Percentiles rank a stretch among this genome's conserved stretches.
phyloP scores from a whole-genome alignment of 2,329 filamentous ascomycete genomes.

The Fusarium sp. region DNA sequence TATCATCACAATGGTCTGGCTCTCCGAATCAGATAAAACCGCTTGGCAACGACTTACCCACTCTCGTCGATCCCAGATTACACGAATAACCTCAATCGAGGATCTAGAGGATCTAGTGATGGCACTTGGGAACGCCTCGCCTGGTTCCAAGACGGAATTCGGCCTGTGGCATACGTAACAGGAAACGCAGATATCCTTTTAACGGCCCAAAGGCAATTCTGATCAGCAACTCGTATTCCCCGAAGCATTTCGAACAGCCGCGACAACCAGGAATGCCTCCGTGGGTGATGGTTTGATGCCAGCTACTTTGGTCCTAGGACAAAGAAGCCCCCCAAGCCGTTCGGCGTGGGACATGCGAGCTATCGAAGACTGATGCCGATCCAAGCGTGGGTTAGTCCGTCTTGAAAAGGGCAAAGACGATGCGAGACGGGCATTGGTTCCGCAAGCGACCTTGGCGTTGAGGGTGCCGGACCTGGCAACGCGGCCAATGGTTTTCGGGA shows the following conservation, averaged over 20 bases:
- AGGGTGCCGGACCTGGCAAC: background rate
- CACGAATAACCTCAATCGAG: background rate
- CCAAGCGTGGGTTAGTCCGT: constrained; percentile 10
- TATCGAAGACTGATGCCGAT: constrained; percentile 11
- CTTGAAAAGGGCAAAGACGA: constrained; percentile 5
- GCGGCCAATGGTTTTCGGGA: constrained; percentile 20
- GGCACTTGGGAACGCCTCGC: background rate
- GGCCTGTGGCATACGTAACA: constrained; percentile 3
- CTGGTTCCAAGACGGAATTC: background rate
- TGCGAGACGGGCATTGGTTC: constrained; percentile 22
- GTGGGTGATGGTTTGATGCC: background rate
- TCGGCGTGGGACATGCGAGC: background rate
- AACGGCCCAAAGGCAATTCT: constrained; percentile 14
- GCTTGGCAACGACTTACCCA: background rate
- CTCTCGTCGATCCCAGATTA: background rate
- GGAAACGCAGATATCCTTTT: background rate
- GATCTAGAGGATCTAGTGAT: constrained; percentile 1
- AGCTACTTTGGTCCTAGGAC: background rate
- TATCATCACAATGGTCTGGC: background rate
- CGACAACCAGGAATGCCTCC: background rate
- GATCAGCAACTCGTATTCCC: constrained; percentile 14
- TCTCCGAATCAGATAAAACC: constrained; percentile 1
- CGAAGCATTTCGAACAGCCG: constrained; percentile 16
- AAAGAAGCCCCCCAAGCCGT: background rate
- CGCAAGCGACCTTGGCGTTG: constrained; percentile 35